Base-by-base conservation (phyloP, 2,329 filamentous ascomycete genomes). In the Pseudogymnoascus sp. region DNA sequence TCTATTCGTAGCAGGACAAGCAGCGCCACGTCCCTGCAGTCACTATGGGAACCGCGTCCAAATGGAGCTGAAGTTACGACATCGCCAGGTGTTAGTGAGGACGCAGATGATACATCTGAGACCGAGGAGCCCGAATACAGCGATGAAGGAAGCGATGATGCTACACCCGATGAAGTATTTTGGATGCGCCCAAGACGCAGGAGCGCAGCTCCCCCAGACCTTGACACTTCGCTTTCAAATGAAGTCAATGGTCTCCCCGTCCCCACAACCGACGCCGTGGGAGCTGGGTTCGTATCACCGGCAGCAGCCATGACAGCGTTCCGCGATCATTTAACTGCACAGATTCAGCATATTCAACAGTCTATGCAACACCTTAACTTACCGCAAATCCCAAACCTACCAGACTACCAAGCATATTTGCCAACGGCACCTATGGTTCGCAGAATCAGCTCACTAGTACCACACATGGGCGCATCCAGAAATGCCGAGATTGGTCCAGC, bases 281-380 rank as follows among this genome's bases (percentile, higher is more conserved):
- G 65, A 2, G 67, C 56, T 60, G 70, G 68, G 8, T 65, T 68
- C 40, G 80, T 80, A 16, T 84, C 85, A 1, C 84, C 86, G 2
- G 80, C 82, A 3, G 83, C 85, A 3, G 83, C 88, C 56, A 83
- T 91, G 70, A 80, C 85, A 59, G 88, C 88, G 12, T 83, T 91
- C 76, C 86, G 88, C 69, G 88, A 92, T 62, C 88, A 93, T 64
- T 76, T 93, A 18, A 81, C 87, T 25, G 82, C 87, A 16, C 89
- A 92, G 70, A 81, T 93, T 59, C 87, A 93, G 63, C 87, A 92
- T 64, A 82, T 93, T 69, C 90, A 92, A 71, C 87, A 91, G 72
- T 85, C 81, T 82, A 91, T 78, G 80, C 84, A 37, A 78, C 86
- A 73, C 82, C 86, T 70, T 18, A 74, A 72, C 53, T 79, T 90